phyloP scores from a whole-genome alignment of 2,329 filamentous ascomycete genomes.

The Colletotrichum paranaense region DNA sequence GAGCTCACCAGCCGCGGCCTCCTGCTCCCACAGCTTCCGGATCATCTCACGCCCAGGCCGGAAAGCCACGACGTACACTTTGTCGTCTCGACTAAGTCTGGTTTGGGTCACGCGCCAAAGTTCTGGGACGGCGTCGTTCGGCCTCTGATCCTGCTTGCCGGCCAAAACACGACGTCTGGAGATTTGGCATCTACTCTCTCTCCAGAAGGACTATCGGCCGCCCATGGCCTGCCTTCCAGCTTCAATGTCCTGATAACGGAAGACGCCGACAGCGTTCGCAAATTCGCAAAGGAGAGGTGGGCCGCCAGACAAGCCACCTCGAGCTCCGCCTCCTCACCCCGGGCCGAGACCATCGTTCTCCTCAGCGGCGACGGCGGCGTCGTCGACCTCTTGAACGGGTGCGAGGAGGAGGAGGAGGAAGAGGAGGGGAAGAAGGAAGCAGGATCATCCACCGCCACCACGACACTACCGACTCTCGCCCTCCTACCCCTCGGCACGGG shows the following conservation, averaged over 20 bases:
- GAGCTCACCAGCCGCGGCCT: conserved; percentile 49
- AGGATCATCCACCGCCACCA: neutral
- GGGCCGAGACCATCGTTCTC: conserved; percentile 73
- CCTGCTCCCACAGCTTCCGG: conserved; percentile 51
- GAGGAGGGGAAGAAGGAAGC: neutral
- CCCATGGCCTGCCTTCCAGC: conserved; percentile 32
- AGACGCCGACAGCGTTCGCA: conserved; percentile 70
- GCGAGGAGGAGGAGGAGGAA: conserved; percentile 38
- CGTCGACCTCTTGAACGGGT: conserved; percentile 82
- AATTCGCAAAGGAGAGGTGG: conserved; percentile 64
- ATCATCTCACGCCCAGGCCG: conserved; percentile 43
- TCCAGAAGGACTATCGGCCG: neutral
- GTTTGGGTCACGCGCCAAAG: conserved; percentile 64
- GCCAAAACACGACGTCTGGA: conserved; percentile 12
- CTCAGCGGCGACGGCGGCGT: conserved; percentile 91
- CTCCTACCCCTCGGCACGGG: conserved; percentile 73
- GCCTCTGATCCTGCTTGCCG: conserved; percentile 63
- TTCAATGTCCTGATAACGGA: conserved; percentile 72
- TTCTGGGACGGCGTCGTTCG: conserved; percentile 68
- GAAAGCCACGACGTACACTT: conserved; percentile 60
- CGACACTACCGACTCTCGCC: conserved; percentile 56
- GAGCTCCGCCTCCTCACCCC: conserved; percentile 23
- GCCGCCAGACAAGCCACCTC: conserved; percentile 43
- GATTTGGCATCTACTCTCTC: conserved; percentile 9
- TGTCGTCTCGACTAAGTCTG: conserved; percentile 75